Evolutionary conservation across 495 filamentous ascomycete species (phyloP).

Genomic region (Aspergillus panamensis): DNA sequence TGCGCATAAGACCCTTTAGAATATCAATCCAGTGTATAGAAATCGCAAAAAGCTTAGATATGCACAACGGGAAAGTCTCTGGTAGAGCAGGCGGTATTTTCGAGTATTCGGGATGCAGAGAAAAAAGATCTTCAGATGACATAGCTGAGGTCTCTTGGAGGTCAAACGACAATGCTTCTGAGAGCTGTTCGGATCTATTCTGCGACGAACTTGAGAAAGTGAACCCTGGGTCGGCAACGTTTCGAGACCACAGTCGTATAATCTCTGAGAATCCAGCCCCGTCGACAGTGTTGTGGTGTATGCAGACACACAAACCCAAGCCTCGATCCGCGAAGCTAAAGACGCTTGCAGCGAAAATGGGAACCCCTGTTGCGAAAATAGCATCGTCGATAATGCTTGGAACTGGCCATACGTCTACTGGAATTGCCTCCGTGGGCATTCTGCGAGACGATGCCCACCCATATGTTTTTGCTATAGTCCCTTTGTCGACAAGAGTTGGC

Average conservation of each 20-base stretch:
- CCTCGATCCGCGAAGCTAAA: constrained; percentile 14
- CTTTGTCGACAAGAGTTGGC: constrained; percentile 10
- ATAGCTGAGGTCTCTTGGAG: not conserved
- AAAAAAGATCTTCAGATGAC: not conserved
- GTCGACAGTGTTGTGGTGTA: constrained; percentile 15
- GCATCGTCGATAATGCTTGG: not conserved
- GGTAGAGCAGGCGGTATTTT: constrained; percentile 6
- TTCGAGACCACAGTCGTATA: constrained; percentile 4
- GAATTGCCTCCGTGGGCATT: constrained; percentile 8
- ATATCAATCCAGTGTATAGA: constrained; percentile 3
- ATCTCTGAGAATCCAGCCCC: constrained; percentile 11
- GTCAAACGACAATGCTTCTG: constrained; percentile 1
- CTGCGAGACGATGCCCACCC: not conserved
- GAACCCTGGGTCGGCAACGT: not conserved
- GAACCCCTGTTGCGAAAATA: not conserved
- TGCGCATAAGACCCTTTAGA: constrained; percentile 21
- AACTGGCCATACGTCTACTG: constrained; percentile 8
- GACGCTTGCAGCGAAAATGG: constrained; percentile 13
- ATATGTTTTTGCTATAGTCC: constrained; percentile 6
- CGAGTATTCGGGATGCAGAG: constrained; percentile 14
- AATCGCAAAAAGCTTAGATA: constrained; percentile 12
- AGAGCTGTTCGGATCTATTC: constrained; percentile 1
- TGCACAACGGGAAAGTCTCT: not conserved
- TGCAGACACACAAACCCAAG: constrained; percentile 7
- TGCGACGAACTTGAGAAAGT: not conserved